A percentile compares a stretch with the other conserved stretches of the same genome.
These are phyloP conservation scores for Caloboletus firmus DNA, from an alignment of 1,284 basidiomycete genomes.

Conservation along the genomic window DNA sequence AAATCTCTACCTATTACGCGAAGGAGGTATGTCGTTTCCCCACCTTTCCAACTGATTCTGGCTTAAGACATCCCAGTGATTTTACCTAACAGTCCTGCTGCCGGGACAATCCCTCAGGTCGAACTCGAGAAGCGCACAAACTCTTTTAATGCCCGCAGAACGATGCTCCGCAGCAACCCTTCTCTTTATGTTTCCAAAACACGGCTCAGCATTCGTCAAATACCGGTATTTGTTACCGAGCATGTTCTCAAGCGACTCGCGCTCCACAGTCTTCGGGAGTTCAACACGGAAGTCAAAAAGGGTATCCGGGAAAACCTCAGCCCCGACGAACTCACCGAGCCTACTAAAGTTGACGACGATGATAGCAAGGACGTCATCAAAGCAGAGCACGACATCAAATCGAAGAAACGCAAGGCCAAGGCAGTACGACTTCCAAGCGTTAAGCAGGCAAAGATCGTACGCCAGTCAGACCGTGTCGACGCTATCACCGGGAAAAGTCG, in stretches of 20 bases:
- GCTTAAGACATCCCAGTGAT: slow-evolving; percentile 57
- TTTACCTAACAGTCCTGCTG: slow-evolving; percentile 80
- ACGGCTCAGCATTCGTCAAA: slow-evolving; percentile 88
- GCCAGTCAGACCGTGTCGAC: slow-evolving; percentile 85
- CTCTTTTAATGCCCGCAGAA: slow-evolving; percentile 81
- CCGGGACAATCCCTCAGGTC: slow-evolving; percentile 61
- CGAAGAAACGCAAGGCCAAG: slow-evolving; percentile 37
- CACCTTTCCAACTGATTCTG: background rate
- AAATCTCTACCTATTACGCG: slow-evolving; percentile 93
- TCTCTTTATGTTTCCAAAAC: slow-evolving; percentile 93
- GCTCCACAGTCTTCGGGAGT: slow-evolving; percentile 76
- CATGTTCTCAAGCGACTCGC: slow-evolving; percentile 87
- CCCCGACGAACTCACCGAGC: slow-evolving; percentile 67
- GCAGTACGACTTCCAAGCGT: slow-evolving; percentile 57
- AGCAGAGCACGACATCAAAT: slow-evolving; percentile 31
- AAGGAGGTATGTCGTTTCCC: slow-evolving; percentile 70
- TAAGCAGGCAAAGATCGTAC: slow-evolving; percentile 90
- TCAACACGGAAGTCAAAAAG: slow-evolving; percentile 76
- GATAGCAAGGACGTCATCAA: slow-evolving; percentile 30
- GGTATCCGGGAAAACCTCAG: slow-evolving; percentile 64
- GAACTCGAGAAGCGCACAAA: slow-evolving; percentile 83
- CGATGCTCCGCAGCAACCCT: slow-evolving; percentile 86
- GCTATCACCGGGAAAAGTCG: slow-evolving; percentile 82
- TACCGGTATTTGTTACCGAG: slow-evolving; percentile 90
- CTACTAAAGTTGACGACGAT: slow-evolving; percentile 28